phyloP scores from a whole-genome alignment of 2,329 filamentous ascomycete genomes.

The Colletotrichum agaves region DNA sequence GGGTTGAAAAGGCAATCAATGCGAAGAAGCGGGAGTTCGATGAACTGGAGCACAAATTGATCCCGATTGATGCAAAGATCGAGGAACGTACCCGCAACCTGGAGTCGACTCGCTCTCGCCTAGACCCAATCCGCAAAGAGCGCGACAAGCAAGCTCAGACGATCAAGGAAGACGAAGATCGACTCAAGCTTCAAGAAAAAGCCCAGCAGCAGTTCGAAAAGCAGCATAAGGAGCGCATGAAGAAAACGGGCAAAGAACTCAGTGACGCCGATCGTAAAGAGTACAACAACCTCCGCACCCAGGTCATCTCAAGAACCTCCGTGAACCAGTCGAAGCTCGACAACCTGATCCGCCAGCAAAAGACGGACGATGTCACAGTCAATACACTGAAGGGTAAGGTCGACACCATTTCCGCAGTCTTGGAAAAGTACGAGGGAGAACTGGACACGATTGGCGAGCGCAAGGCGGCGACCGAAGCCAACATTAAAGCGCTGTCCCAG shows the following conservation, averaged over 20 bases:
- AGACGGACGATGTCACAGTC: constrained; percentile 90
- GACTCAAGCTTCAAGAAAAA: constrained; percentile 86
- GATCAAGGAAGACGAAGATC: constrained; percentile 80
- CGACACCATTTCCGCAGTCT: constrained; percentile 78
- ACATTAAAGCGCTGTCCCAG: constrained; percentile 74
- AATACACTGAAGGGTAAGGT: constrained; percentile 91
- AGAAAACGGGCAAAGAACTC: constrained; percentile 86
- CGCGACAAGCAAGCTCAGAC: constrained; percentile 75
- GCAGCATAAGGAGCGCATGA: constrained; percentile 85
- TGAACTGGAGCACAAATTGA: constrained; percentile 83
- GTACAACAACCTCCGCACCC: constrained; percentile 84
- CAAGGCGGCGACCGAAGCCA: constrained; percentile 69
- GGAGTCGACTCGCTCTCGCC: constrained; percentile 73
- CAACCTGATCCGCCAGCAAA: constrained; percentile 87
- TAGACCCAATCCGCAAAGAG: constrained; percentile 79
- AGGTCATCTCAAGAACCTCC: constrained; percentile 85
- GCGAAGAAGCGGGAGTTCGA: constrained; percentile 88
- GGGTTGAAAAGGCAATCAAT: constrained; percentile 87
- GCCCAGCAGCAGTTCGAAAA: constrained; percentile 89
- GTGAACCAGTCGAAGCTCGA: constrained; percentile 85
- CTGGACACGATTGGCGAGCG: constrained; percentile 75
- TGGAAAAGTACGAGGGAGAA: constrained; percentile 80
- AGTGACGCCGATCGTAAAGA: constrained; percentile 89
- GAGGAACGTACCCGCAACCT: constrained; percentile 79
- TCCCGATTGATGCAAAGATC: constrained; percentile 94